Evolutionary conservation across 495 filamentous ascomycete genomes (phyloP).

Genomic region (Neurospora sp.): DNA sequence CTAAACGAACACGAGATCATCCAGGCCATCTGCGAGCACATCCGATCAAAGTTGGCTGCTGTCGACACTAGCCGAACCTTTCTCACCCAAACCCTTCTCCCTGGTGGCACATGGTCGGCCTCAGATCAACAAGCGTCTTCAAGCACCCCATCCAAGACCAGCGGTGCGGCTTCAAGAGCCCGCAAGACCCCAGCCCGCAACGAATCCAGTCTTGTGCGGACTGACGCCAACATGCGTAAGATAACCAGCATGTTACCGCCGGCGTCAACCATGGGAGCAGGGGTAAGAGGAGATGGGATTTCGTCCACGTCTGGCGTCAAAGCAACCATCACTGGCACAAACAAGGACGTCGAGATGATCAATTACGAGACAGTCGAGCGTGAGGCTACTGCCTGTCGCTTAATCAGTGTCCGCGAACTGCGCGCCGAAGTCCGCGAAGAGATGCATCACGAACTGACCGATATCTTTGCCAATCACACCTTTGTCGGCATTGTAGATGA

Average conservation of each 20-base stretch:
- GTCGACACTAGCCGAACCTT: conserved; percentile 95
- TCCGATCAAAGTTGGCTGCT: conserved; percentile 68
- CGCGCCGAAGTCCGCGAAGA: conserved; percentile 68
- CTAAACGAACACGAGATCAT: conserved; percentile 97
- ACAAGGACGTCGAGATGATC: conserved; percentile 24
- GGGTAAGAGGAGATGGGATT: not conserved
- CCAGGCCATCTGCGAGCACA: conserved; percentile 72
- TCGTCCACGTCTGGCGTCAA: not conserved
- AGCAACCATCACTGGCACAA: not conserved
- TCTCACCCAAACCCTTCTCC: conserved; percentile 82
- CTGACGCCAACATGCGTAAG: conserved; percentile 82
- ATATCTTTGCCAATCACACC: conserved; percentile 79
- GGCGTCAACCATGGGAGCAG: conserved; percentile 8
- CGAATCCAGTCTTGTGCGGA: conserved; percentile 84
- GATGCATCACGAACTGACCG: conserved; percentile 85
- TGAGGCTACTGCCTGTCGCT: conserved; percentile 54
- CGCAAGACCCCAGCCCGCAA: conserved; percentile 47
- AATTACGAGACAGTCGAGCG: conserved; percentile 60
- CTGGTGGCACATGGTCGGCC: conserved; percentile 44
- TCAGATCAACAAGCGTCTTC: conserved; percentile 22
- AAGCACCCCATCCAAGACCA: conserved; percentile 27
- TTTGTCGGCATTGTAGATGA: conserved; percentile 94
- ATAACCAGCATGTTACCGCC: conserved; percentile 88
- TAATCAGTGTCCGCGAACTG: conserved; percentile 73
- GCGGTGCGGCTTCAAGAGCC: conserved; percentile 17